Base-by-base conservation (phyloP, 768 basidiomycete genomes). In the Hirschioporus abietinus region DNA sequence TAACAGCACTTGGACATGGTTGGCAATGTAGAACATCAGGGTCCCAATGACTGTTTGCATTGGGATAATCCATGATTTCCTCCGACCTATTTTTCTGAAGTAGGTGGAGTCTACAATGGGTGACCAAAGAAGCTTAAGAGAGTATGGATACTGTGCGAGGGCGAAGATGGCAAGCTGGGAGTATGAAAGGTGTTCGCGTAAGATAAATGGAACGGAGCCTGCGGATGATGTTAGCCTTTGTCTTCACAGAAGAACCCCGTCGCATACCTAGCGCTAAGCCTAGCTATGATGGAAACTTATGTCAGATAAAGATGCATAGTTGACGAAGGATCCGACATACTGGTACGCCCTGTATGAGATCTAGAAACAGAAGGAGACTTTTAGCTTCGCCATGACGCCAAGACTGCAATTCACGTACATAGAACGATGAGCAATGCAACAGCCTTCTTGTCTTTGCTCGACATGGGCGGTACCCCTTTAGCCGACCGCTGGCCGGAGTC, bases 51-150 rank as follows among this genome's bases (percentile, higher is more conserved):
- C 87, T 35, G 89, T 75, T 76, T 99, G 97, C 84, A 99, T 97
- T 59, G 97, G 97, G 68, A 99, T 90, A 71, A 99, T 99, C 97
- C 97, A 99, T 68, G 93, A 95, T 77, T 98, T 99, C 69, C 97
- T 84, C 63, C 97, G 89, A n/a, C 97, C 97, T 68, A 96, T 70
- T 58, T 86, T 89, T 42, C 86, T 79, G 72, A 90, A 81, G 76
- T 91, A 99, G 69, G 91, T 81, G 1, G 96, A 92, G 74, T 99
- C 97, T 65, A 99, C 94, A 68, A 99, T 90, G 64, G 97, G 97
- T 7, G 95, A 96, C 96, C 96, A 99, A 70, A 99, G 77, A 68
- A 99, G 78, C 79, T 99, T 99, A 72, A 99, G 86, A 24, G 95
- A 97, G 80, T 99, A 99, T 5, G 95, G 95, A 78, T 96, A 96